phyloP scores from a whole-genome alignment of 2,329 filamentous ascomycete species.

The Akanthomyces uredinophilus region DNA sequence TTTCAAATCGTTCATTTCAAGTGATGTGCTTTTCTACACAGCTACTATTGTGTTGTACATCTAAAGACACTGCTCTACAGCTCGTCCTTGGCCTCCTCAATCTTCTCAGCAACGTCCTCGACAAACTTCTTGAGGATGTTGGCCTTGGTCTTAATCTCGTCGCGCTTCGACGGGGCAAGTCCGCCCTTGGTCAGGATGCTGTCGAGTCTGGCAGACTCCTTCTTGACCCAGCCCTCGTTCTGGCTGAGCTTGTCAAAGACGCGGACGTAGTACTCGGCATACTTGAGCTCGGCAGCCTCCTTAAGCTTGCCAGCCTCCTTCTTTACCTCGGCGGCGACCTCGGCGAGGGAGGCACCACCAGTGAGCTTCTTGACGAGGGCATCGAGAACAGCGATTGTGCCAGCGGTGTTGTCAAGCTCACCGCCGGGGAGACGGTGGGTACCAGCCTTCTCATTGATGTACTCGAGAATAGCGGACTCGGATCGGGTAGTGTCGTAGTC shows the following conservation, averaged over 20 bases:
- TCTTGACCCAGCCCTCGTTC: conserved; percentile 73
- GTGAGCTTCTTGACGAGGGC: conserved; percentile 68
- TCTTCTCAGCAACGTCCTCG: conserved; percentile 51
- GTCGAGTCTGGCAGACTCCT: conserved; percentile 78
- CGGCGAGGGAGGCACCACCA: conserved; percentile 55
- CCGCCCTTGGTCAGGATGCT: conserved; percentile 82
- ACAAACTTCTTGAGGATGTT: conserved; percentile 83
- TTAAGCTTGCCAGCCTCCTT: conserved; percentile 63
- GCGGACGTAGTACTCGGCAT: conserved; percentile 89
- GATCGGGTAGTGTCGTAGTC: conserved; percentile 70
- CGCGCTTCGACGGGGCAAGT: conserved; percentile 76
- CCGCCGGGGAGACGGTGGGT: conserved; percentile 81
- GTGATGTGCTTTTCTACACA: not conserved
- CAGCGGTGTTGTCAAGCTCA: conserved; percentile 70
- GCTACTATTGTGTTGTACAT: conserved; percentile 26
- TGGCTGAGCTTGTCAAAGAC: conserved; percentile 79
- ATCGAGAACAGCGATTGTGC: conserved; percentile 77
- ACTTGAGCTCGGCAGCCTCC: conserved; percentile 62
- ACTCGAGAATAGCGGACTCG: conserved; percentile 71
- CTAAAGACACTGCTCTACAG: conserved; percentile 47
- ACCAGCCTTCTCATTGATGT: conserved; percentile 83
- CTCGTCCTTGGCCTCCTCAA: conserved; percentile 57
- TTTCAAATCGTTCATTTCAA: not conserved
- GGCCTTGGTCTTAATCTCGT: conserved; percentile 79
- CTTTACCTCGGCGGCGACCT: conserved; percentile 66